phyloP scores from a whole-genome alignment of 2,329 filamentous ascomycete genomes.

The Diaporthe sp. region DNA sequence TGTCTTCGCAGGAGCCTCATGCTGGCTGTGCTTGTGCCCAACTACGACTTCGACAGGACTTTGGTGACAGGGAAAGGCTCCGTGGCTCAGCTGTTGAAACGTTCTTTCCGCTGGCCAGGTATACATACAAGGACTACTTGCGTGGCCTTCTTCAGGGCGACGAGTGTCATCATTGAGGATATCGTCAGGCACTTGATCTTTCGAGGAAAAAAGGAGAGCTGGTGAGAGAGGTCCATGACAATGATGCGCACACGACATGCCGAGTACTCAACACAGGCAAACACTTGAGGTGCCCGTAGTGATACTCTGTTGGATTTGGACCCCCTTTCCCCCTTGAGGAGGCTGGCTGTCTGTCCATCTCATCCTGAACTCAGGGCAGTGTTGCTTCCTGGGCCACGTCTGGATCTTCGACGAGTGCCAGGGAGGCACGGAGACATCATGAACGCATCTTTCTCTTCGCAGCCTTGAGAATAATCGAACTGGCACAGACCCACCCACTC shows the following conservation, averaged over 20 bases:
- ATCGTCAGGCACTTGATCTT: background rate
- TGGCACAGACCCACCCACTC: background rate
- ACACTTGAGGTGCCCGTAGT: too few species aligned
- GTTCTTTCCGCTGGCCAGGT: background rate
- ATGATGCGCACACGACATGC: background rate
- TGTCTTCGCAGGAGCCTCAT: background rate
- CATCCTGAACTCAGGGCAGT: background rate
- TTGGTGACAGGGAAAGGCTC: background rate
- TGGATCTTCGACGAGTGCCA: background rate
- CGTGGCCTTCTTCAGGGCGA: background rate
- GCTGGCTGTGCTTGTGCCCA: background rate
- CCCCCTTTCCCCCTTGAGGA: background rate
- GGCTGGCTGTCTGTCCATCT: background rate
- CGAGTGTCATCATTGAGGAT: background rate
- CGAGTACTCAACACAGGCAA: background rate
- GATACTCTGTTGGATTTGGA: background rate
- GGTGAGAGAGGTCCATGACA: background rate
- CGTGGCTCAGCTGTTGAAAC: background rate
- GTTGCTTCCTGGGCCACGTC: background rate
- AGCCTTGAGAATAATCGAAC: background rate
- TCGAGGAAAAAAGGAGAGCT: background rate
- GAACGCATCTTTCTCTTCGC: background rate
- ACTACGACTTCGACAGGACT: background rate
- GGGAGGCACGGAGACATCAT: background rate
- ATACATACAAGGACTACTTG: conserved; percentile 1